Evolutionary conservation across 1,284 basidiomycete genomes (phyloP).

Genomic region (Bondarzewia mesenterica): DNA sequence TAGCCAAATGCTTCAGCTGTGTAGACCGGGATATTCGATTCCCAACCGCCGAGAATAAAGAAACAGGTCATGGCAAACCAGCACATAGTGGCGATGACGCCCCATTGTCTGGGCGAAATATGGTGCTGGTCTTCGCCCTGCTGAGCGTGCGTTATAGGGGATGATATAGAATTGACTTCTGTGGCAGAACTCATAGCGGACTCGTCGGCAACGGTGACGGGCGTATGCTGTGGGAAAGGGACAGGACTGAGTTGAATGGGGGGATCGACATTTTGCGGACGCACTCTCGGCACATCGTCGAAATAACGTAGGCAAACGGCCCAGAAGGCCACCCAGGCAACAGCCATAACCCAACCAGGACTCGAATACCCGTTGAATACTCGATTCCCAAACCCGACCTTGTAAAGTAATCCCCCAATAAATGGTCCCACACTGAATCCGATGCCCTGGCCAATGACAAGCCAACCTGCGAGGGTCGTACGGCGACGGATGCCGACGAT

Average conservation of each 20-base stretch:
- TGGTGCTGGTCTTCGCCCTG: no score
- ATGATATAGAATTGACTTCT: no score
- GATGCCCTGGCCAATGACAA: conserved; percentile 55
- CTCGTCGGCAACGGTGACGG: background rate
- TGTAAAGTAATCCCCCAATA: conserved; percentile 53
- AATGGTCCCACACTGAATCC: conserved; percentile 64
- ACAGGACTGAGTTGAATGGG: background rate
- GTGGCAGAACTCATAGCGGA: no score
- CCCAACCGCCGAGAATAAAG: conserved; percentile 66
- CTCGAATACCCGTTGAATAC: conserved; percentile 59
- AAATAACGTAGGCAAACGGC: conserved; percentile 33
- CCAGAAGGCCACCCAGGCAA: conserved; percentile 46
- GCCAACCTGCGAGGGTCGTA: conserved; percentile 54
- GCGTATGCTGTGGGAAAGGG: background rate
- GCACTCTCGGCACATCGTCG: conserved; percentile 37
- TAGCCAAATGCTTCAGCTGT: conserved; percentile 43
- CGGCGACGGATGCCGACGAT: conserved; percentile 60
- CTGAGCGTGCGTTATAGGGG: no score
- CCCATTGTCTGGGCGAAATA: conserved; percentile 23
- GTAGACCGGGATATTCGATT: conserved; percentile 63
- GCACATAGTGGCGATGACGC: conserved; percentile 56
- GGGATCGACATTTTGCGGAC: background rate
- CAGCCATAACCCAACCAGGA: conserved; percentile 61
- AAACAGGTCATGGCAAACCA: conserved; percentile 70
- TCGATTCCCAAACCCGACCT: conserved; percentile 39